Evolutionary conservation across 495 filamentous ascomycete species (phyloP).

Genomic region (Recurvomyces mirabilis): DNA sequence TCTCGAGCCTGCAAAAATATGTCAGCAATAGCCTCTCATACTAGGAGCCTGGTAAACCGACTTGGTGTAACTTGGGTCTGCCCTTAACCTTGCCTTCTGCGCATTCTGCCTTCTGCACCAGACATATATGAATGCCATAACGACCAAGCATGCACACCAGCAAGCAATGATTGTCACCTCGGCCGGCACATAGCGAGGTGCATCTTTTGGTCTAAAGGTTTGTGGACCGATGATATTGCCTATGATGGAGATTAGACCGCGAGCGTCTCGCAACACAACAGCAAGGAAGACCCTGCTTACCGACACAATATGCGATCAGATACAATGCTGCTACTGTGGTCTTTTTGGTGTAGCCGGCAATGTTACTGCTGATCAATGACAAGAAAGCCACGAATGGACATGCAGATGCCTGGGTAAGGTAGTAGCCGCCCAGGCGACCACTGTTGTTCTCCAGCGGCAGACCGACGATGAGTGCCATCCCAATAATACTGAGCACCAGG

Average conservation of each 20-base stretch:
- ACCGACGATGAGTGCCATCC: slow-evolving; percentile 55
- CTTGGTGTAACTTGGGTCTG: slow-evolving; percentile 47
- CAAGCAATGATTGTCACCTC: slow-evolving; percentile 61
- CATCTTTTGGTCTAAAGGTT: slow-evolving; percentile 48
- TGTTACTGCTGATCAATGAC: slow-evolving; percentile 2
- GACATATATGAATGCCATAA: slow-evolving; percentile 50
- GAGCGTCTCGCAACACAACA: not conserved
- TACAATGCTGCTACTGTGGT: slow-evolving; percentile 61
- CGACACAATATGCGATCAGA: slow-evolving; percentile 37
- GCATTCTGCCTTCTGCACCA: slow-evolving; percentile 52
- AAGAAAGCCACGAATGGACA: slow-evolving; percentile 45
- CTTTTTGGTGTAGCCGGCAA: slow-evolving; percentile 52
- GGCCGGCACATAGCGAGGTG: slow-evolving; percentile 53
- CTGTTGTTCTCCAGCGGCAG: slow-evolving; percentile 47
- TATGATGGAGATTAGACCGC: not conserved
- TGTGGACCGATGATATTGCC: slow-evolving; percentile 42
- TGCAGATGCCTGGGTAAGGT: slow-evolving; percentile 48
- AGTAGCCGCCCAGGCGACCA: slow-evolving; percentile 53
- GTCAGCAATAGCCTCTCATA: no score
- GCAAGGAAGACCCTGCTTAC: not conserved
- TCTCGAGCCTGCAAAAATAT: not conserved
- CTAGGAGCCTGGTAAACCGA: slow-evolving; percentile 55
- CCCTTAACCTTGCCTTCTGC: slow-evolving; percentile 45
- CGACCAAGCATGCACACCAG: slow-evolving; percentile 42
- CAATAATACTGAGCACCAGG: slow-evolving; percentile 37